Base-by-base conservation (phyloP, 495 filamentous ascomycete species). In the Massariosphaeria phaeospora region DNA sequence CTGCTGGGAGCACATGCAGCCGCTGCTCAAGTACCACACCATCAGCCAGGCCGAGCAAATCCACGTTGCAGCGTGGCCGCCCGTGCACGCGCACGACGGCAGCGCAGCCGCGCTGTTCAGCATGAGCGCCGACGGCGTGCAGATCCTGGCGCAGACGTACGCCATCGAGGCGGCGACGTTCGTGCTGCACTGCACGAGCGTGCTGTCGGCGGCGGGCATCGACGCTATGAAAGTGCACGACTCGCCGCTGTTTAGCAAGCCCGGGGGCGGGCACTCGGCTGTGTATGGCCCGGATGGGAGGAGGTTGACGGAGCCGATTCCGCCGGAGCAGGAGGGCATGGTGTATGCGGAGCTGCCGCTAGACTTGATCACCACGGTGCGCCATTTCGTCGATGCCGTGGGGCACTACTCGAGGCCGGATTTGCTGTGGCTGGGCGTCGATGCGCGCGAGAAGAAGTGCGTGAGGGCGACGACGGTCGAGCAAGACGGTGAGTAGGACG, bases 1-100 rank as follows among this genome's bases (percentile, higher is more conserved):
- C 3, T 81, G 80, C 68, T 82, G 76, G 78, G 80, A 85, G 56
- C 79, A 83, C 61, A 69, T 70, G 5, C 77, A 83, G 62, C 80
- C 80, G 7, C 68, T 83, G 12, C 69, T 85, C 17, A 82, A 81
- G 59, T 83, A 79, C 48, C 72, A 82, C 50, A 78, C 74, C 2
- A 70, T 67, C 34, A 54, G 67, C 0, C 79, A 79, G 60, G 58
- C 69, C 1, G 79, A 78, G 39, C 58, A 75, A 20, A 74, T 84
- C 38, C 82, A 84, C 61, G 71, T 82, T 11, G 70, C 79, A 0
- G 76, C 75, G n/a, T 83, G 80, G 80, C 82, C 82, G 29, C 47
- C 47, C 12, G 7, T 57, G 5, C 27, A 46, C 7, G 2, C 12
- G 1, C 34, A 47, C 20, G 48, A 48, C 15, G 46, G 47, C 2